These are phyloP conservation scores for Hymenoscyphus infarciens DNA, from an alignment of 2,329 filamentous ascomycete genomes.

Conservation along the genomic window DNA sequence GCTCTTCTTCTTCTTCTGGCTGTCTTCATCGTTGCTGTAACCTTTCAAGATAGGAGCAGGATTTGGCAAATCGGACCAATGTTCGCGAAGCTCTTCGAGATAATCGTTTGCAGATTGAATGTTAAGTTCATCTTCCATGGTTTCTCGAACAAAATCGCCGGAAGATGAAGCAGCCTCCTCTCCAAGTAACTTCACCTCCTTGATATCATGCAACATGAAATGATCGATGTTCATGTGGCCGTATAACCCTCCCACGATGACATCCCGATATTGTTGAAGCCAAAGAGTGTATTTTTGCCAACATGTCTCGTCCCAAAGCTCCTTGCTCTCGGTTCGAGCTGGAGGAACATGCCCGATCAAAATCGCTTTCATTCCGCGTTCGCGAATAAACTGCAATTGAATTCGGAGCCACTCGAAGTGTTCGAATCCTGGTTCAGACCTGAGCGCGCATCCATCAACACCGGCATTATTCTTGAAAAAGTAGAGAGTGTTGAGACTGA, in stretches of 20 bases:
- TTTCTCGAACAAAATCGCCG: slow-evolving; percentile 33
- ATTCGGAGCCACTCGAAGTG: slow-evolving; percentile 95
- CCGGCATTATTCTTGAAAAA: slow-evolving; percentile 91
- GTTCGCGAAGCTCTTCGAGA: slow-evolving; percentile 68
- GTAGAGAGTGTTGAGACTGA: slow-evolving; percentile 95
- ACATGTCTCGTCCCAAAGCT: slow-evolving; percentile 91
- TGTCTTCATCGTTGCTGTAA: slow-evolving; percentile 39
- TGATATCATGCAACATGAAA: slow-evolving; percentile 85
- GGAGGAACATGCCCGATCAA: slow-evolving; percentile 92
- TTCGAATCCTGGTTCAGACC: slow-evolving; percentile 82
- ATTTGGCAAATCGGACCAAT: slow-evolving; percentile 74
- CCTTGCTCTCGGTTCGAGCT: slow-evolving; percentile 78
- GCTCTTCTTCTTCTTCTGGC: slow-evolving; percentile 47
- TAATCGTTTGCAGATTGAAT: slow-evolving; percentile 72
- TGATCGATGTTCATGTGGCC: slow-evolving; percentile 99
- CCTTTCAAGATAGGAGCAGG: slow-evolving; percentile 24
- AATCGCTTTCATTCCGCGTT: slow-evolving; percentile 88
- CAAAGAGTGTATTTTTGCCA: slow-evolving; percentile 97
- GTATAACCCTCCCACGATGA: slow-evolving; percentile 74
- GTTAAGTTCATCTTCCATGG: slow-evolving; percentile 54
- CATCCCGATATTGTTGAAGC: slow-evolving; percentile 85
- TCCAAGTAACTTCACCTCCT: slow-evolving; percentile 63
- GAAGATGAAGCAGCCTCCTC: slow-evolving; percentile 33
- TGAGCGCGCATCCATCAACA: slow-evolving; percentile 81
- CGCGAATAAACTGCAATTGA: slow-evolving; percentile 78